These are phyloP conservation scores for Capsella bursapastoris DNA, from an alignment of 345 rosid genomes.

Conservation along the genomic window DNA sequence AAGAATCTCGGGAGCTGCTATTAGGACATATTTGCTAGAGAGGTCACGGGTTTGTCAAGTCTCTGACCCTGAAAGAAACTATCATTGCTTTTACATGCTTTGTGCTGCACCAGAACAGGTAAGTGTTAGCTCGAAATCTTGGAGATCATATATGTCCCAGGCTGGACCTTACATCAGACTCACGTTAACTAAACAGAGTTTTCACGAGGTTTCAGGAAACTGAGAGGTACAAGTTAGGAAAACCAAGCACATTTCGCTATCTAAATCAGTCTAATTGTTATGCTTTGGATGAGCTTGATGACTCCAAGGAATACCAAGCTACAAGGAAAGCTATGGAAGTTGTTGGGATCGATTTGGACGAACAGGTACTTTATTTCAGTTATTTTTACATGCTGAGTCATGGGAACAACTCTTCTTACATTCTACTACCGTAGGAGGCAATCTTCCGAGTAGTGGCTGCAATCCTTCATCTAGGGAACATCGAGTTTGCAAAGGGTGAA, in stretches of 20 bases:
- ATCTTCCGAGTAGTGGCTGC: constrained; percentile 95
- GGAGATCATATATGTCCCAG: constrained; percentile 11
- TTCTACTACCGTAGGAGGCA: constrained; percentile 62
- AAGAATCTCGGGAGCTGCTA: constrained; percentile 96
- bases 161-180: constrained; percentile 6
- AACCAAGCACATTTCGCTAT: constrained; percentile 84
- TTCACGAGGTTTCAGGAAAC: constrained; percentile 57
- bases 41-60: constrained; percentile 99
- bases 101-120: constrained; percentile 93
- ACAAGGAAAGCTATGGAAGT: constrained; percentile 94
- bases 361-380: constrained; percentile 65
- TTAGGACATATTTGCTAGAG: constrained; percentile 93
- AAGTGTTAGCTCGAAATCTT: constrained; percentile 31
- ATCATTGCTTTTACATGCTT: constrained; percentile 99
- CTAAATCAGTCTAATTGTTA: constrained; percentile 88
- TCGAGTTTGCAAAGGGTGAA: constrained; percentile 82
- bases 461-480: constrained; percentile 94
- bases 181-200: background rate
- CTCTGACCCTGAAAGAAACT: constrained; percentile 98
- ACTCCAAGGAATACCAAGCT: constrained; percentile 73
- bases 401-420: constrained; percentile 38
- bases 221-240: constrained; percentile 78
- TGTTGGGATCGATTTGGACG: constrained; percentile 78
- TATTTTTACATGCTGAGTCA: constrained; percentile 16
- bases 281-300: constrained; percentile 83